These are phyloP conservation scores for Uronychia setigera DNA, from an alignment of 73 alveolate species.

Conservation along the genomic window DNA sequence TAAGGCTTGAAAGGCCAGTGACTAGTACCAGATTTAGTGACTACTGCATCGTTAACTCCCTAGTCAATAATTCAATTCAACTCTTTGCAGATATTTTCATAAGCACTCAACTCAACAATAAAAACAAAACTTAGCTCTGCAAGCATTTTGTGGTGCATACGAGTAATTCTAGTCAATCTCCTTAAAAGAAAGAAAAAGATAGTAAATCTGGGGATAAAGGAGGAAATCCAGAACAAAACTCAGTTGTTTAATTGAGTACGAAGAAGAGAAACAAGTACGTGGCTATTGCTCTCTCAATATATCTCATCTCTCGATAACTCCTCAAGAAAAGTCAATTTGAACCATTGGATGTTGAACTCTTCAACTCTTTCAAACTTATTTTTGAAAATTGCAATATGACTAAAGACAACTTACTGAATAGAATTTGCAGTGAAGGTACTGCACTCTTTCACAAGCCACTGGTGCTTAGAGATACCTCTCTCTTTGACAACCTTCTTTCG, in stretches of 20 bases:
- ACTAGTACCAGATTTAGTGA: neutral
- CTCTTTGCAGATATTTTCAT: constrained; percentile 8
- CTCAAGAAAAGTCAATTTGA: neutral
- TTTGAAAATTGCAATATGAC: neutral
- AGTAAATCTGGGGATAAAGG: neutral
- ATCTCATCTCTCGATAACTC: neutral
- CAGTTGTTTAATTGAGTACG: neutral
- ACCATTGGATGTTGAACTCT: neutral
- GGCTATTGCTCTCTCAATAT: neutral
- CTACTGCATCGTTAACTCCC: neutral
- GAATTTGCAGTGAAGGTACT: constrained; percentile 10
- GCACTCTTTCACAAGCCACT: constrained; percentile 4
- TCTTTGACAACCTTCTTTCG: neutral
- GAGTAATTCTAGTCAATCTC: neutral
- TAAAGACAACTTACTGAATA: neutral
- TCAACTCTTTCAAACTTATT: neutral
- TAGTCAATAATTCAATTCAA: constrained; percentile 2
- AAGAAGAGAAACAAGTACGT: neutral
- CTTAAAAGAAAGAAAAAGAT: neutral
- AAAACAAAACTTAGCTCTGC: constrained; percentile 17
- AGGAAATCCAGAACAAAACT: neutral
- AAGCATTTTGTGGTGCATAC: constrained; percentile 14
- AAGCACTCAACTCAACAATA: constrained; percentile 1
- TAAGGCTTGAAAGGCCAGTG: neutral
- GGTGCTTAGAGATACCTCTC: neutral